Percentiles rank a stretch among this genome's conserved stretches.
phyloP scores from a whole-genome alignment of 1,284 basidiomycete species.

The Melampsora larici-populina region DNA sequence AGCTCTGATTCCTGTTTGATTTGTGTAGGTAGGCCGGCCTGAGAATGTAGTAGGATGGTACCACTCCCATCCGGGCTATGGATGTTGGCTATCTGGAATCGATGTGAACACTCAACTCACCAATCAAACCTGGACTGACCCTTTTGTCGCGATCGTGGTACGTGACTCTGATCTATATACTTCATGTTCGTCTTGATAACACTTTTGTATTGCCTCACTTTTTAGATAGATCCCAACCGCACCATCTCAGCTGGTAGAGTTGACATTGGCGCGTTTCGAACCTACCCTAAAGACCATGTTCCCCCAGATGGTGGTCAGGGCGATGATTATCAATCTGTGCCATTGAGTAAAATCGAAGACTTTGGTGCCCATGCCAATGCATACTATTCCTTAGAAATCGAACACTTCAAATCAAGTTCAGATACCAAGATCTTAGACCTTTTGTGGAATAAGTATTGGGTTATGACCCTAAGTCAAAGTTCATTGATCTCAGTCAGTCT shows the following conservation, averaged over 20 bases:
- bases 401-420: constrained; percentile 85
- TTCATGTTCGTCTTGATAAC: neutral
- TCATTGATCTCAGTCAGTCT: constrained; percentile 76
- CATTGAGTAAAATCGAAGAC: constrained; percentile 85
- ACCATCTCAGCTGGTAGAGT: constrained; percentile 97
- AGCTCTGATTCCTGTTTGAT: constrained; percentile 16
- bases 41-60: constrained; percentile 99
- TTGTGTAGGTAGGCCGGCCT: constrained; percentile 66
- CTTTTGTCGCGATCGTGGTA: constrained; percentile 94
- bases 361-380: constrained; percentile 97
- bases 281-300: constrained; percentile 70
- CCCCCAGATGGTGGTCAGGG: constrained; percentile 33
- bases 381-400: constrained; percentile 89
- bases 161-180: constrained; percentile 52
- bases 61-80: constrained; percentile 95
- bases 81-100: constrained; percentile 95
- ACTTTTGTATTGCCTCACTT: neutral
- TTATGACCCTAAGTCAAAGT: constrained; percentile 86
- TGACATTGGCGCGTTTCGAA: constrained; percentile 96
- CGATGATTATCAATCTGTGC: neutral
- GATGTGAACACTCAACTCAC: constrained; percentile 93
- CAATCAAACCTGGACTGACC: constrained; percentile 91
- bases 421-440: constrained; percentile 81
- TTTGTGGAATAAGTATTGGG: constrained; percentile 99
- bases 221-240: constrained; percentile 91